These are phyloP conservation scores for Tylopilus intermedius DNA, from an alignment of 768 basidiomycete species.

Conservation along the genomic window DNA sequence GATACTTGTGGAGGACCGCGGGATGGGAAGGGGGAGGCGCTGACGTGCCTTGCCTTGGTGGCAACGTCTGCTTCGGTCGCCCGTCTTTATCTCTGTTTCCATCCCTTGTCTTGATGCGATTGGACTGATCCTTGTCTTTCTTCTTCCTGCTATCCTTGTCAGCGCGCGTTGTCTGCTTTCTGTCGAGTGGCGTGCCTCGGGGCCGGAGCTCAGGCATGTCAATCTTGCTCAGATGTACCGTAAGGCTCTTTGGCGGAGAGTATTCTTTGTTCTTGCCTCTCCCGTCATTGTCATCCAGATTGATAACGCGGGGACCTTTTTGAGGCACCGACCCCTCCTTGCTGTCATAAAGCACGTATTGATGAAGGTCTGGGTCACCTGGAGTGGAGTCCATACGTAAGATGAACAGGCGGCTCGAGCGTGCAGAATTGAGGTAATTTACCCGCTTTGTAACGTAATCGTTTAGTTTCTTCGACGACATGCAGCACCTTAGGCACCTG, in stretches of 20 bases:
- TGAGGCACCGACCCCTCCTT: conserved; percentile 26
- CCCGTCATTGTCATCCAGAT: conserved; percentile 44
- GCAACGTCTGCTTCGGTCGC: background rate
- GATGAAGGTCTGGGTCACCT: conserved; percentile 61
- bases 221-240: conserved; percentile 80
- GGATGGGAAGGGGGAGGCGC: conserved; percentile 10
- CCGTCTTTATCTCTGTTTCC: conserved; percentile 28
- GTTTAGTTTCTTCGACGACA: conserved; percentile 75
- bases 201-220: conserved; percentile 71
- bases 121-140: conserved; percentile 13
- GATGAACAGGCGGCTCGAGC: background rate
- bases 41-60: conserved; percentile 3
- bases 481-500: conserved; percentile 76
- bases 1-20: conserved; percentile 14
- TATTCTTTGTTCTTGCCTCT: conserved; percentile 51
- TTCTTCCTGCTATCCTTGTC: conserved; percentile 7
- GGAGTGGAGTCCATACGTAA: conserved; percentile 33
- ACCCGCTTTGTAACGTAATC: conserved; percentile 74
- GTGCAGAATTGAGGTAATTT: conserved; percentile 7
- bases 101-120: conserved; percentile 28
- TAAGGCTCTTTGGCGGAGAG: conserved; percentile 61
- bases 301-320: conserved; percentile 64
- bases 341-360: conserved; percentile 73
- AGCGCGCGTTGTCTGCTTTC: background rate
- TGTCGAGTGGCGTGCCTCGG: background rate